Conservation (phyloP, 2,329 filamentous ascomycete species). For the Zymoseptoria pseudotritici region DNA sequence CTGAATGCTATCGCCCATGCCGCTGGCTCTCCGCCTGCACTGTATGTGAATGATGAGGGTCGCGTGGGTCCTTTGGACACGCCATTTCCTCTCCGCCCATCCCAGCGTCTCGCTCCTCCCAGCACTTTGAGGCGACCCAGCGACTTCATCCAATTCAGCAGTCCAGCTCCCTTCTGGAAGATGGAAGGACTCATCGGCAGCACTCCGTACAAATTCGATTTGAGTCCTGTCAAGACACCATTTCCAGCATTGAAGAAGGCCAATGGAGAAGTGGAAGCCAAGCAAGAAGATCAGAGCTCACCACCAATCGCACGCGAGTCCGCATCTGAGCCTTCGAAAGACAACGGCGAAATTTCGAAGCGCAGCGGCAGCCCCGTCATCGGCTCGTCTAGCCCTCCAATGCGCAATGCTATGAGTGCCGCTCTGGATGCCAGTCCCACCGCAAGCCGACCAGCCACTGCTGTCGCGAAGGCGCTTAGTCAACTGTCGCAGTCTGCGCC, state of each 20-base stretch:
- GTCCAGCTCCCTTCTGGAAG: constrained; percentile 82
- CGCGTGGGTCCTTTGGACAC: constrained; percentile 30
- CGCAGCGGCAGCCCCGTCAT: constrained; percentile 24
- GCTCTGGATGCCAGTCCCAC: constrained; percentile 27
- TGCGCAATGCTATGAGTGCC: constrained; percentile 11
- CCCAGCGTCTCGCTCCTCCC: constrained; percentile 65
- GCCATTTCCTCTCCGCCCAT: constrained; percentile 31
- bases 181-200: constrained; percentile 72
- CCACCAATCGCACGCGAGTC: constrained; percentile 9
- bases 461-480: constrained; percentile 26
- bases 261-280: constrained; percentile 12
- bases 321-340: constrained; percentile 9
- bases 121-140: constrained; percentile 75
- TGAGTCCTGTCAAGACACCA: constrained; percentile 33
- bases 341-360: constrained; percentile 13
- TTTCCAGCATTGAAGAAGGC: constrained; percentile 27
- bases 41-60: constrained; percentile 32
- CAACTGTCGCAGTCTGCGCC: constrained; percentile 17
- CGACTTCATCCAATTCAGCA: constrained; percentile 78
- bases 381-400: constrained; percentile 28
- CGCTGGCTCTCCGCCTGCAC: constrained; percentile 31
- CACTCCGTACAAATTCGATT: constrained; percentile 46
- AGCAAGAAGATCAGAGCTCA: constrained; percentile 10
- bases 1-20: constrained; percentile 31
- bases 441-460: constrained; percentile 24